Evolutionary conservation across 225 moss, liverwort and hornwort species (phyloP), one percentile per base, ranked within the genome.

Genomic region (Takakia lepidozioides): DNA sequence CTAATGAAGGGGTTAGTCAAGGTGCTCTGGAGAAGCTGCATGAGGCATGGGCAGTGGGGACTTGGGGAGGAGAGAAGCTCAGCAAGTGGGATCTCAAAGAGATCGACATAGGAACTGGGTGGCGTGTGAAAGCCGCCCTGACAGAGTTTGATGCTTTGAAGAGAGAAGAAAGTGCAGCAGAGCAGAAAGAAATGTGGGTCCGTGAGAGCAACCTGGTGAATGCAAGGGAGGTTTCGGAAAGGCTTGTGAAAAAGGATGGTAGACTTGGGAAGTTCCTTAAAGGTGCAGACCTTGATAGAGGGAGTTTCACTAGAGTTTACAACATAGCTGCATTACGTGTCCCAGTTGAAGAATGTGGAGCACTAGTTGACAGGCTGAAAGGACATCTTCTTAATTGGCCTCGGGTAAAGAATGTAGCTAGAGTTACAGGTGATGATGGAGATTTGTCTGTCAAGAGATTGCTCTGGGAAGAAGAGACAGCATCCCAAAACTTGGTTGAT

Each of bases 311-410:
- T 19, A 69, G 95, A 14, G 64, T 74, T 7, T 98, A 73, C 19
- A 72, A 75, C 15, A 1, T 90, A 13, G 60, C 67, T 19, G 90
- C 90, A 15, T 41, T 98, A 15, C 76, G 82, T 22, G 72, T 87
- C 17, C 78, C 80, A 28, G 74, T 76, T 20, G 73, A 73, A 24
- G 75, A 69, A 11, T 78, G 80, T 38, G 67, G 70, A 58, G 25
- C 68, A 1, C 59, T 73, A 5, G 80, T 67, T 19, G 49, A 58
- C 41, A 54, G 35, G 26, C 61, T 98, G 24, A 71, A 75, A 72
- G 73, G 78, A 0, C 78, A 87, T 60, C 62, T 98, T 55, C 63
- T 98, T 37, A 85, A 98, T 57, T 98, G 90, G 95, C 90, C 84
- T 1, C 74, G 87, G 39, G 75, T 98, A 43, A 82, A 77, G 71